These are phyloP conservation scores for Salvia sclarea DNA, from an alignment of 305 asterid genomes.

Conservation along the genomic window DNA sequence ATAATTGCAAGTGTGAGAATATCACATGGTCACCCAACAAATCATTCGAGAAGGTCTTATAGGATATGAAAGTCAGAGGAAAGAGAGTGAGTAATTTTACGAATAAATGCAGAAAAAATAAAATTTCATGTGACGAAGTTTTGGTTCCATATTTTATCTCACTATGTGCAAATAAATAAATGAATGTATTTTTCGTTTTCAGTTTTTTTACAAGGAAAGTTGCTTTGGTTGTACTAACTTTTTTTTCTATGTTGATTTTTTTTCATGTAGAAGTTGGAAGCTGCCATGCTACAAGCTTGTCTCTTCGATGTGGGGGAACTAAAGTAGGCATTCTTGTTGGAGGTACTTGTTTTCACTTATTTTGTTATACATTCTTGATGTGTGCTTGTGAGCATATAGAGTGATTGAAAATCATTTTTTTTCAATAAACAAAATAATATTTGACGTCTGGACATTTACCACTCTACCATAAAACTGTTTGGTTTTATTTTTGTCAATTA, in stretches of 20 bases:
- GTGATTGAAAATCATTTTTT: too few relatives aligned
- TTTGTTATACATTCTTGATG: not conserved
- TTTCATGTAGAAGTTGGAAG: slow-evolving; percentile 41
- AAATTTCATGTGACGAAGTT: not conserved
- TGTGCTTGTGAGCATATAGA: too few relatives aligned
- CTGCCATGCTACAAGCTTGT: slow-evolving; percentile 42
- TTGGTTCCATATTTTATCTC: slow-evolving; percentile 12
- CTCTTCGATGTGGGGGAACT: slow-evolving; percentile 50
- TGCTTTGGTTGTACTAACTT: not conserved
- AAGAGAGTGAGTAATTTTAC: slow-evolving; percentile 27
- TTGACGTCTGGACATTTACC: too few relatives aligned
- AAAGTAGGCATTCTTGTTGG: slow-evolving; percentile 60
- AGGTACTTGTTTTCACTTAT: slow-evolving; percentile 46
- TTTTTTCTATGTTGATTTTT: slow-evolving; percentile 12
- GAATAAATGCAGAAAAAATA: too few relatives aligned
- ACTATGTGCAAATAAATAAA: not conserved
- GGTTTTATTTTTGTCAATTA: too few relatives aligned
- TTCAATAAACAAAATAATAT: too few relatives aligned
- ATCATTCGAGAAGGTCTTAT: slow-evolving; percentile 15
- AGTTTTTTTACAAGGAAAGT: too few relatives aligned
- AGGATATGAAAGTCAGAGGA: slow-evolving; percentile 37
- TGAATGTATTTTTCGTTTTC: too few relatives aligned
- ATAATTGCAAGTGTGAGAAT: slow-evolving; percentile 28
- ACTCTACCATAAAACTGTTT: too few relatives aligned
- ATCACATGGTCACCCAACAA: slow-evolving; percentile 39